These are phyloP conservation scores for Chamaecyparis obtusa DNA, from an alignment of 75 land plant species.

Conservation along the genomic window DNA sequence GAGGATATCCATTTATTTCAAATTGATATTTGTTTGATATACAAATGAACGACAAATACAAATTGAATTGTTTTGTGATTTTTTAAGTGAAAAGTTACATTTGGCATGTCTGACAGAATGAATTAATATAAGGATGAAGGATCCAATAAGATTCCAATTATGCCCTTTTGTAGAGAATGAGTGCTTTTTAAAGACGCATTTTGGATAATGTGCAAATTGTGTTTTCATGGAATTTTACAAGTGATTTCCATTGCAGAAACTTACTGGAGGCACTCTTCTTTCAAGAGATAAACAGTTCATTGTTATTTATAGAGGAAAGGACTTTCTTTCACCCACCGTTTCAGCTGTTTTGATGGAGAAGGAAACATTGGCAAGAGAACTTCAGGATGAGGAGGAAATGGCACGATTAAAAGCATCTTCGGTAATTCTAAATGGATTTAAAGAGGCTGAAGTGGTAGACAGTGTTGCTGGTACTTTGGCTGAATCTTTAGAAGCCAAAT, in stretches of 20 bases:
- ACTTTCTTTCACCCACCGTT: conserved; percentile 73
- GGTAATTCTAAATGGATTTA: conserved; percentile 17
- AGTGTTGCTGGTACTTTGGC: conserved; percentile 63
- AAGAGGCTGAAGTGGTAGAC: conserved; percentile 17
- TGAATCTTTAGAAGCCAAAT: conserved; percentile 71
- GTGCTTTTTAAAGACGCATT: neutral
- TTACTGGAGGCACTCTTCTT: conserved; percentile 87
- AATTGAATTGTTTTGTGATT: neutral
- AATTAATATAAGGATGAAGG: neutral
- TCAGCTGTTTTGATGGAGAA: conserved; percentile 73
- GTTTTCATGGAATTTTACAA: neutral
- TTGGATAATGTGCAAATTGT: neutral
- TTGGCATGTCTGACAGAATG: neutral
- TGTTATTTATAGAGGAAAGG: conserved; percentile 88
- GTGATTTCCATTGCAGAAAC: conserved; percentile 46
- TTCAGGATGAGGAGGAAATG: conserved; percentile 87
- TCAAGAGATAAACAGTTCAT: conserved; percentile 89
- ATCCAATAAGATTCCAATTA: neutral
- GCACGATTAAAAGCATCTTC: conserved; percentile 55
- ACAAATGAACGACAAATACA: neutral
- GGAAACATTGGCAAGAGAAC: conserved; percentile 58
- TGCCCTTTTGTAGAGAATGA: conserved; percentile 7
- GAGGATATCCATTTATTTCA: neutral
- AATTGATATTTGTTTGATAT: neutral
- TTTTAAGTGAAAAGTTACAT: neutral